A percentile compares a stretch with the other conserved stretches of the same genome.
Evolutionary conservation across 805 yeast genomes (phyloP).

Genomic region (Phaffomyces antillensis): DNA sequence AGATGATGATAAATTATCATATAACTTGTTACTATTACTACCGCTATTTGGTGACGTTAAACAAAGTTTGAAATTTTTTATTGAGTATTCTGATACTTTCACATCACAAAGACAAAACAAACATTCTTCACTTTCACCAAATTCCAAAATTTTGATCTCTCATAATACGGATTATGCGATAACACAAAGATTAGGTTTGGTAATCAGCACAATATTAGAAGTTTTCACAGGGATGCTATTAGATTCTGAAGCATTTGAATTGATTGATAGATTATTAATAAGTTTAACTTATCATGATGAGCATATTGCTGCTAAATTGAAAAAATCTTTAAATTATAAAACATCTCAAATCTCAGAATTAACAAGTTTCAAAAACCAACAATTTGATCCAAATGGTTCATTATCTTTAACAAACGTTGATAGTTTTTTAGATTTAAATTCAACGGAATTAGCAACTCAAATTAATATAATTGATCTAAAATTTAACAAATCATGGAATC

Average conservation of each 20-base stretch:
- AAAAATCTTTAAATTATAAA: constrained; percentile 41
- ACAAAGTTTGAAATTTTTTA: constrained; percentile 36
- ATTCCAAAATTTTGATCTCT: constrained; percentile 21
- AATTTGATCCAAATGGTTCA: constrained; percentile 19
- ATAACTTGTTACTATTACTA: constrained; percentile 40
- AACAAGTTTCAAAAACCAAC: constrained; percentile 19
- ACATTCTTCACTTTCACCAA: constrained; percentile 3
- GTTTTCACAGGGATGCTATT: constrained; percentile 65
- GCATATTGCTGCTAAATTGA: constrained; percentile 42
- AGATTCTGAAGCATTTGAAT: constrained; percentile 52
- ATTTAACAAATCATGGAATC: constrained; percentile 69
- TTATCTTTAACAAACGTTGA: constrained; percentile 28
- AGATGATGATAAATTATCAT: constrained; percentile 31
- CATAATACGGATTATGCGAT: constrained; percentile 31
- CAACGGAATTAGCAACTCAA: constrained; percentile 51
- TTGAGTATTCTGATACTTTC: constrained; percentile 32
- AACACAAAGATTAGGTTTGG: constrained; percentile 43
- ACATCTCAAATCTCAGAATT: constrained; percentile 39
- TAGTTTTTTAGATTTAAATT: constrained; percentile 47
- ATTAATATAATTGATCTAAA: constrained; percentile 61
- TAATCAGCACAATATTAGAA: constrained; percentile 49
- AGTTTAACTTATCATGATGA: constrained; percentile 42
- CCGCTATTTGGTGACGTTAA: constrained; percentile 48
- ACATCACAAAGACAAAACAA: constrained; percentile 23
- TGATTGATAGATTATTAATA: constrained; percentile 46